Conservation (phyloP, 2,329 filamentous ascomycete genomes). For the Ceratocystis huliohia region DNA sequence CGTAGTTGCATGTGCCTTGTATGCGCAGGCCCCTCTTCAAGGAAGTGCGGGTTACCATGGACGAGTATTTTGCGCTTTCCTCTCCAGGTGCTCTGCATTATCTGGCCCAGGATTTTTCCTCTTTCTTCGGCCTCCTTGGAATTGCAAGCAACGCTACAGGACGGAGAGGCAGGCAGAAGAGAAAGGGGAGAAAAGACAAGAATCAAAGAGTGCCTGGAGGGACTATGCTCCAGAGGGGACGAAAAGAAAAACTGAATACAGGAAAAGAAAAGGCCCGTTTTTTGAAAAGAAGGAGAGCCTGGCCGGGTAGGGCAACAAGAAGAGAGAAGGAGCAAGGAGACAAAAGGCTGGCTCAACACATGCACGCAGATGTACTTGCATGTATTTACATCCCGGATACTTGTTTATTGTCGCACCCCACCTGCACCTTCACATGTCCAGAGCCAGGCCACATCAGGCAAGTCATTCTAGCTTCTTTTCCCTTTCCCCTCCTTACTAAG, state of each 20-base stretch:
- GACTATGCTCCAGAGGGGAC: not conserved
- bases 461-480: too few species aligned
- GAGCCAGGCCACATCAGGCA: too few species aligned
- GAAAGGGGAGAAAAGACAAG: too few species aligned
- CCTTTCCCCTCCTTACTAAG: too few species aligned
- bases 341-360: not conserved
- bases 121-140: not conserved
- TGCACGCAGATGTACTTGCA: not conserved
- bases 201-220: too few species aligned
- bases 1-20: too few species aligned
- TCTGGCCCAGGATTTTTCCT: not conserved
- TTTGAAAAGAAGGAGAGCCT: not conserved
- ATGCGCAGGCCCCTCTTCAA: not conserved
- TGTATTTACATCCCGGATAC: not conserved
- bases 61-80: not conserved
- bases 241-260: not conserved
- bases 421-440: too few species aligned
- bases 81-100: not conserved
- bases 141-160: too few species aligned
- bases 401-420: too few species aligned
- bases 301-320: not conserved
- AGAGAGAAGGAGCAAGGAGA: too few species aligned
- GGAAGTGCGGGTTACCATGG: not conserved
- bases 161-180: too few species aligned
- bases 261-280: not conserved